A percentile compares a stretch with the other conserved stretches of the same genome.
These are phyloP conservation scores for Fusarium praegraminearum DNA, from an alignment of 2,329 filamentous ascomycete species.

Conservation along the genomic window DNA sequence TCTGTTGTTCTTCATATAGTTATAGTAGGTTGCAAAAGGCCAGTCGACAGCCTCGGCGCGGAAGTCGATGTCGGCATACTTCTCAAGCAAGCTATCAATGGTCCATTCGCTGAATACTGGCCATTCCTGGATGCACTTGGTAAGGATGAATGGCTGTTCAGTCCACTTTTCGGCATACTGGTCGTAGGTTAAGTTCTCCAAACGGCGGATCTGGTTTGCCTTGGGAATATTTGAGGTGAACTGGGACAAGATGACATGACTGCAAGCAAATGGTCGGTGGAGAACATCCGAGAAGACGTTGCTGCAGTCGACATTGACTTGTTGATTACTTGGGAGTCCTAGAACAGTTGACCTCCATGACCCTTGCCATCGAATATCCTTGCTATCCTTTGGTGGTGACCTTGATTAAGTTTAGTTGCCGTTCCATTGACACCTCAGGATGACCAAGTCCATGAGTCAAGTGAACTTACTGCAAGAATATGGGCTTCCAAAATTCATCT, in stretches of 20 bases:
- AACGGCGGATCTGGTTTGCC: conserved; percentile 77
- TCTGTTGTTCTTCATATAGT: conserved; percentile 81
- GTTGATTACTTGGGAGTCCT: conserved; percentile 62
- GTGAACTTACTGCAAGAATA: conserved; percentile 83
- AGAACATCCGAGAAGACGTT: conserved; percentile 90
- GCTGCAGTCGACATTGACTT: conserved; percentile 75
- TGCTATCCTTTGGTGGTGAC: conserved; percentile 50
- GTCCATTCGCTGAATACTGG: conserved; percentile 81
- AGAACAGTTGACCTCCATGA: conserved; percentile 88
- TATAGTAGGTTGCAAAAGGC: conserved; percentile 82
- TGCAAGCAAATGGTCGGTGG: conserved; percentile 90
- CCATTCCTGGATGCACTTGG: conserved; percentile 84
- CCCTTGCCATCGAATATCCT: conserved; percentile 72
- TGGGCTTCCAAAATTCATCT: conserved; percentile 89
- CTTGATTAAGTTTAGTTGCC: conserved; percentile 42
- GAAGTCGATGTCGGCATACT: conserved; percentile 77
- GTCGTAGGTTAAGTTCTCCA: conserved; percentile 75
- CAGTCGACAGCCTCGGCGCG: conserved; percentile 95
- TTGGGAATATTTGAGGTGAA: conserved; percentile 79
- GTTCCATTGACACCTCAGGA: conserved; percentile 20
- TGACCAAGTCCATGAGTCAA: conserved; percentile 15
- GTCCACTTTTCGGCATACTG: conserved; percentile 84
- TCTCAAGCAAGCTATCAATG: conserved; percentile 71
- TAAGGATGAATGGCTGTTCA: conserved; percentile 86
- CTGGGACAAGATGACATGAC: conserved; percentile 75